A percentile compares a stretch with the other conserved stretches of the same genome.
These are phyloP conservation scores for Colletotrichum sojae DNA, from an alignment of 2,329 filamentous ascomycete genomes.

Conservation along the genomic window DNA sequence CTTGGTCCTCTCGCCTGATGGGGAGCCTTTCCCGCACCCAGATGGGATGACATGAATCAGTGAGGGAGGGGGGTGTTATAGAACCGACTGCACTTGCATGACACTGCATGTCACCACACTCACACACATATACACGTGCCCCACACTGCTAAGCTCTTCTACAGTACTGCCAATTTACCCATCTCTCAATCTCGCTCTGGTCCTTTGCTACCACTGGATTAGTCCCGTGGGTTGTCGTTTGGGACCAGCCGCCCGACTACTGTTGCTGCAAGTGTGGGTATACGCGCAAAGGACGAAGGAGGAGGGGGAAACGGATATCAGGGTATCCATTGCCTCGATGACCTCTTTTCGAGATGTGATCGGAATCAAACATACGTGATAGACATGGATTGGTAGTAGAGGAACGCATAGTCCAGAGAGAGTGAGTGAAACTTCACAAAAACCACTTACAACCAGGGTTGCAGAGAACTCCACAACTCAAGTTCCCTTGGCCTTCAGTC, in stretches of 20 bases:
- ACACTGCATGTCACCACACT: conserved; percentile 22
- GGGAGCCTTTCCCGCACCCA: not conserved
- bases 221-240: not conserved
- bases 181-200: not conserved
- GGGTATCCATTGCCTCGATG: not conserved
- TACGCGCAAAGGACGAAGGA: not conserved
- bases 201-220: not conserved
- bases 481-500: not conserved
- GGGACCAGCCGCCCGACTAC: conserved; percentile 15
- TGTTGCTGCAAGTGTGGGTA: conserved; percentile 36
- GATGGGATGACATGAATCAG: conserved; percentile 25
- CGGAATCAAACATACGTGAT: conserved; percentile 10
- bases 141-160: no score
- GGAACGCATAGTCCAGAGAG: no score
- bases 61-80: not conserved
- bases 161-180: no score
- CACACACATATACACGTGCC: no score
- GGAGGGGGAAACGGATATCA: not conserved
- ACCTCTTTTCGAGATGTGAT: conserved; percentile 17
- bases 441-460: no score
- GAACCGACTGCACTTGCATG: conserved; percentile 11
- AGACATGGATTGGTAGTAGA: no score
- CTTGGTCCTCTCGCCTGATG: conserved; percentile 7
- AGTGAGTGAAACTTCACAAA: no score
- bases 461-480: conserved; percentile 2